These are phyloP conservation scores for Colletotrichum sp. DNA, from an alignment of 2,329 filamentous ascomycete species.

Conservation along the genomic window DNA sequence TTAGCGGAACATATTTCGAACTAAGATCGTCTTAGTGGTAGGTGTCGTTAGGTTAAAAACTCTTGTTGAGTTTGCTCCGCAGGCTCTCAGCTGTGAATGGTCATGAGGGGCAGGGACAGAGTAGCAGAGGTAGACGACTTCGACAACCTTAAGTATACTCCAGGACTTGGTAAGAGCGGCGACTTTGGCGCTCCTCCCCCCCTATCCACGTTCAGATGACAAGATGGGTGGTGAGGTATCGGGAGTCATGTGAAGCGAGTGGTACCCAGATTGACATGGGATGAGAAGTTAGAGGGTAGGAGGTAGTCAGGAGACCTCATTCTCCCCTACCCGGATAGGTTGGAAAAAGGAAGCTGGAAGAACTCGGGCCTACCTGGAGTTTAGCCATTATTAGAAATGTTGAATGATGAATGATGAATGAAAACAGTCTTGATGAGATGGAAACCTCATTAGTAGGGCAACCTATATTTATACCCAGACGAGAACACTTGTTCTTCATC, in stretches of 20 bases:
- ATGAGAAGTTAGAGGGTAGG: too few species aligned
- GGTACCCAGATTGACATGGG: not conserved
- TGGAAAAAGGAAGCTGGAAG: too few species aligned
- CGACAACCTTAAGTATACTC: not conserved
- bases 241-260: fast-evolving
- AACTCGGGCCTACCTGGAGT: not conserved
- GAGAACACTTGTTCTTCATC: not conserved
- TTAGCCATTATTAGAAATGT: not conserved
- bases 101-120: not conserved
- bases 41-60: fast-evolving
- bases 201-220: not conserved
- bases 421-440: fast-evolving
- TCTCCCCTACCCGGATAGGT: too few species aligned
- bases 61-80: not conserved
- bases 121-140: not conserved
- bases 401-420: not conserved
- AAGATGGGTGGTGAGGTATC: not conserved
- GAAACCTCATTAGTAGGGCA: not conserved
- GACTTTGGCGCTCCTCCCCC: too few species aligned
- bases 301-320: too few species aligned
- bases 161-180: not conserved
- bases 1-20: not conserved
- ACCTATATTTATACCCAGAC: not conserved
- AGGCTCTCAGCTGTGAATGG: not conserved
- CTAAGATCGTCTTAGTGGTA: fast-evolving